Evolutionary conservation across 208 protist species (phyloP).

Genomic region (Leptomonas pyrrhocoris): DNA sequence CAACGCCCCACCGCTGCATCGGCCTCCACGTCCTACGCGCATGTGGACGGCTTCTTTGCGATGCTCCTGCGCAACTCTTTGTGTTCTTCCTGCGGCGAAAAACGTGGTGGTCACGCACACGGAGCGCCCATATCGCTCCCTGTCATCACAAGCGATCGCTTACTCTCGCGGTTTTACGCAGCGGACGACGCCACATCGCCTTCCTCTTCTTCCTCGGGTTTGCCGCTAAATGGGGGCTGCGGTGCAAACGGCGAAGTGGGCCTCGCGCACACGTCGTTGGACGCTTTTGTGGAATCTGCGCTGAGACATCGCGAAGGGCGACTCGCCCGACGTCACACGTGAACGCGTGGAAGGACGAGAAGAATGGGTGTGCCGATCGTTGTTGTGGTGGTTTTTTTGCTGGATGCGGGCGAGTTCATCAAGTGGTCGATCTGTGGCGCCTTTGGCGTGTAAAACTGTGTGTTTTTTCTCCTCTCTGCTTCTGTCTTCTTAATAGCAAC

Average conservation of each 20-base stretch:
- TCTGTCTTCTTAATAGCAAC: background rate
- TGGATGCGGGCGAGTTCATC: too few relatives aligned
- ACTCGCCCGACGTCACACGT: background rate
- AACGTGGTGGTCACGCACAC: background rate
- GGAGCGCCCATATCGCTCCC: background rate
- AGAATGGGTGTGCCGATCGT: background rate
- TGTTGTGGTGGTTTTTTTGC: background rate
- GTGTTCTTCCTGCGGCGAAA: background rate
- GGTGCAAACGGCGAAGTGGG: background rate
- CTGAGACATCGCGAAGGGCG: slow-evolving; percentile 25
- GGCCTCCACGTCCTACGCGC: slow-evolving; percentile 17
- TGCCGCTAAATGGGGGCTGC: background rate
- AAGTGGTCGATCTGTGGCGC: too few relatives aligned
- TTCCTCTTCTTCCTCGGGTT: background rate
- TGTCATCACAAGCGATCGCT: slow-evolving; percentile 27
- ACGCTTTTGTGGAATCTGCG: slow-evolving; percentile 25
- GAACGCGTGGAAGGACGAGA: background rate
- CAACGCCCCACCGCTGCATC: background rate
- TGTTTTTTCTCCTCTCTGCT: background rate
- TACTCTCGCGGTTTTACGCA: slow-evolving; percentile 14
- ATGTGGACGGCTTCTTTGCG: slow-evolving; percentile 72
- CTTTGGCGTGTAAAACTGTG: too few relatives aligned
- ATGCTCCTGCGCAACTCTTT: slow-evolving; percentile 39
- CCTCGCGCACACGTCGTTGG: slow-evolving; percentile 11
- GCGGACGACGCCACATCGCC: background rate